Evolutionary conservation across 108 stramenopile genomes (phyloP).

Genomic region (Nitzschia putrida): DNA sequence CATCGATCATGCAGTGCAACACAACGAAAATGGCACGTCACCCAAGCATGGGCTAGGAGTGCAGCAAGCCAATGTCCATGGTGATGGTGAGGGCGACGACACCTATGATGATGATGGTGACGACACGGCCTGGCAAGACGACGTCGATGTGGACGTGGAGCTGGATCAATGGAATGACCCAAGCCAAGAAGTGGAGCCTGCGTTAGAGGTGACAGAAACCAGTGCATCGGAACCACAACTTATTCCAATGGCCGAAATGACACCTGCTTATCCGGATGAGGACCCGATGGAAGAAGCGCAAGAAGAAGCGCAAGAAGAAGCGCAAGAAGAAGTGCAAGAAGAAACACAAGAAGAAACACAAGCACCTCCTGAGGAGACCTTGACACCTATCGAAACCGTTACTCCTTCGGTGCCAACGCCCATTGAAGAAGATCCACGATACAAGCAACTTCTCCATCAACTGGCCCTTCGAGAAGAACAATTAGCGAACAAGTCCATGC

Average conservation of each 20-base stretch:
- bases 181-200: too few relatives aligned
- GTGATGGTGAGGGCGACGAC: background rate
- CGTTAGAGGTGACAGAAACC: too few relatives aligned
- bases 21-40: too few relatives aligned
- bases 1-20: background rate
- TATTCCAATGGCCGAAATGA: too few relatives aligned
- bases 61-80: background rate
- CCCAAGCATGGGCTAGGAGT: too few relatives aligned
- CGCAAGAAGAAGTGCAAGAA: background rate
- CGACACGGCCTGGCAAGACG: background rate
- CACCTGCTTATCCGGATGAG: background rate
- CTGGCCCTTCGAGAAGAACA: slow-evolving; percentile 63
- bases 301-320: background rate
- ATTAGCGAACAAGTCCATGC: slow-evolving; percentile 62
- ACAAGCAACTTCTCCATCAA: slow-evolving; percentile 16
- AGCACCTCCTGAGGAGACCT: background rate
- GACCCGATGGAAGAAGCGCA: background rate
- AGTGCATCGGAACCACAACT: too few relatives aligned
- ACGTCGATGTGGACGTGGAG: background rate
- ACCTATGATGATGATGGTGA: background rate
- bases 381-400: background rate
- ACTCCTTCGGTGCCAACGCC: background rate
- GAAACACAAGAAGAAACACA: background rate
- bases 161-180: background rate
- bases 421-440: slow-evolving; percentile 38